Base-by-base conservation (phyloP, 306 rosid species). In the Medicago truncatula region DNA sequence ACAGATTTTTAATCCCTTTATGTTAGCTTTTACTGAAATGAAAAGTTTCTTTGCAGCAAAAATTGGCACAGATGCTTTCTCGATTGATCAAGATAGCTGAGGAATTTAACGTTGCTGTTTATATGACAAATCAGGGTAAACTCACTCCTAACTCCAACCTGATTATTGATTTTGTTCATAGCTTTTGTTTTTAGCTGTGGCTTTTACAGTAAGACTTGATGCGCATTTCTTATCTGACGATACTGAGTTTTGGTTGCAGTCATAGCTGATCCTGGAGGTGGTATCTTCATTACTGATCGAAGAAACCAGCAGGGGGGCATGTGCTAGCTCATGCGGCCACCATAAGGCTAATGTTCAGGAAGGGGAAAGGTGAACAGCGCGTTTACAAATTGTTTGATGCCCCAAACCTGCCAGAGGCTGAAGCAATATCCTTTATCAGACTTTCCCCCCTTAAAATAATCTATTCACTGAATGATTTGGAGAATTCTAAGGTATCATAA, bases 351-450 rank as follows among this genome's bases (percentile, higher is more conserved):
- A 90, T 87, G 92, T 95, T 92, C 84, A 87, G 99, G 85, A 92
- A 95, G 82, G 99, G 99, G 65, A 95, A 95, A 84, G 97, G 99
- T 2, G 99, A 92, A 17, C 99, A 95, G 72, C 97, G 99, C 25
- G 82, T 92, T 73, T 92, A 97, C 88, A 90, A 95, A 86, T 91
- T 92, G 80, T 95, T 87, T 75, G 99, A 95, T 16, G 97, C 97
- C 58, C 99, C 99, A 59, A 92, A 95, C 82, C 85, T 89, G 78
- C 96, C 97, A 15, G 99, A 95, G 86, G 89, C 97, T 16, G 98
- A 95, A 95, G 97, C 98, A 72, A 95, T 90, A 95, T 95, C 99
- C 99, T 92, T 90, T 58, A 54, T 61, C 52, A 6, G 13, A 69
- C 21, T 53, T 73, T 63, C 20, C 2, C 18, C 12, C 16, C 6